Evolutionary conservation across 257 asterid species (phyloP).

Genomic region (Solanum corneliomulleri): DNA sequence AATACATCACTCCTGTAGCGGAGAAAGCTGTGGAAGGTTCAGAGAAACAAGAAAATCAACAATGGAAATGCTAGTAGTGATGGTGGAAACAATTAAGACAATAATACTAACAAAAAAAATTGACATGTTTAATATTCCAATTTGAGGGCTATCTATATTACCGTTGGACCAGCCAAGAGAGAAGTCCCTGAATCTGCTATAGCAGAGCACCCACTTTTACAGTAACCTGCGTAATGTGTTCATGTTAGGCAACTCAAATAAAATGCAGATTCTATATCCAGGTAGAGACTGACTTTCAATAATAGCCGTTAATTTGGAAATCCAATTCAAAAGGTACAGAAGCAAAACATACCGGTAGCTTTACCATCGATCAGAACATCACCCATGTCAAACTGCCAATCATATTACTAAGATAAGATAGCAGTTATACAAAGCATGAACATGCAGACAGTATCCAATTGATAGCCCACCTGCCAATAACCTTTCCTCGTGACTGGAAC

Average conservation of each 20-base stretch:
- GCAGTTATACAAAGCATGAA: background rate
- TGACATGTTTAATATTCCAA: background rate
- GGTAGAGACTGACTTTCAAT: background rate
- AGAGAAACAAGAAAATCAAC: background rate
- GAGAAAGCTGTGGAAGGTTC: background rate
- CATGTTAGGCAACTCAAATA: background rate
- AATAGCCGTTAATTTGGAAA: background rate
- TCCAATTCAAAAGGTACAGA: background rate
- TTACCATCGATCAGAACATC: constrained; percentile 78
- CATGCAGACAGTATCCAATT: background rate
- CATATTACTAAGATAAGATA: background rate
- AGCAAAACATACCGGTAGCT: constrained; percentile 60
- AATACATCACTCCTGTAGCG: background rate
- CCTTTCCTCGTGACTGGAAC: constrained; percentile 82
- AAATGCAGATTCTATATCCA: background rate
- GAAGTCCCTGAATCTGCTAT: constrained; percentile 99
- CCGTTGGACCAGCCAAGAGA: constrained; percentile 90
- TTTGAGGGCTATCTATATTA: constrained; percentile 11
- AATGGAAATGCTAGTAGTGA: background rate
- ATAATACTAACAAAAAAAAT: background rate
- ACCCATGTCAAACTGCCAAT: constrained; percentile 82
- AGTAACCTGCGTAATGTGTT: constrained; percentile 40
- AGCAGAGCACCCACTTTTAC: constrained; percentile 82
- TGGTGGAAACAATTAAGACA: background rate
- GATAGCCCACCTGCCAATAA: constrained; percentile 84